Conservation (phyloP, 2,329 filamentous ascomycete species). For the Pestalotiopsis sp. region DNA sequence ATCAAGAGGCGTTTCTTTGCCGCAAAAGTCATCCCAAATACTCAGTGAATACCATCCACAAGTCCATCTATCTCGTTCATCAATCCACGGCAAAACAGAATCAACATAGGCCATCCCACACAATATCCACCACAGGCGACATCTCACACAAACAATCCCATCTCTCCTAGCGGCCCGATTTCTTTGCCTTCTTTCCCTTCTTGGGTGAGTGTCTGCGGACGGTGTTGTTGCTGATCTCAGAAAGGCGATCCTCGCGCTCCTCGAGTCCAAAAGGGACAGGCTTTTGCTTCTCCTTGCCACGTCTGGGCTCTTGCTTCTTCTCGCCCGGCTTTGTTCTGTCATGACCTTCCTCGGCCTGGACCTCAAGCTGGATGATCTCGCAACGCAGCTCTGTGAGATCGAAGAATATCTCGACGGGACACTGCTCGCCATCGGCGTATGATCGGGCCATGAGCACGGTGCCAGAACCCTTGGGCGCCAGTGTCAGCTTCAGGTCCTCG, state of each 20-base stretch:
- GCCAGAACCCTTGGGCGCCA: slow-evolving; percentile 7
- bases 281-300: background rate
- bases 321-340: background rate
- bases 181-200: background rate
- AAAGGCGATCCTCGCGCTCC: background rate
- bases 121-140: background rate
- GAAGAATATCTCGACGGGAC: background rate
- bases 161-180: background rate
- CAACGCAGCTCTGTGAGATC: slow-evolving; percentile 5
- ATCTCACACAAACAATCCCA: background rate
- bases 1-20: background rate
- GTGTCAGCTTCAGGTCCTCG: background rate
- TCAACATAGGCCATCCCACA: background rate
- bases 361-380: slow-evolving; percentile 7
- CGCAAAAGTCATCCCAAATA: background rate
- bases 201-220: background rate
- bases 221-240: background rate
- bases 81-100: background rate
- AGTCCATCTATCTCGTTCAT: no score
- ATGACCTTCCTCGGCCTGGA: background rate
- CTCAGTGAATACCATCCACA: no score
- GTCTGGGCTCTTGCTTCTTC: background rate
- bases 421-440: background rate
- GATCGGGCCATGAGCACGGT: slow-evolving; percentile 1
- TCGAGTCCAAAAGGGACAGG: background rate